Conservation (phyloP, 1,139 yeast species). For the Candida freyschussii region DNA sequence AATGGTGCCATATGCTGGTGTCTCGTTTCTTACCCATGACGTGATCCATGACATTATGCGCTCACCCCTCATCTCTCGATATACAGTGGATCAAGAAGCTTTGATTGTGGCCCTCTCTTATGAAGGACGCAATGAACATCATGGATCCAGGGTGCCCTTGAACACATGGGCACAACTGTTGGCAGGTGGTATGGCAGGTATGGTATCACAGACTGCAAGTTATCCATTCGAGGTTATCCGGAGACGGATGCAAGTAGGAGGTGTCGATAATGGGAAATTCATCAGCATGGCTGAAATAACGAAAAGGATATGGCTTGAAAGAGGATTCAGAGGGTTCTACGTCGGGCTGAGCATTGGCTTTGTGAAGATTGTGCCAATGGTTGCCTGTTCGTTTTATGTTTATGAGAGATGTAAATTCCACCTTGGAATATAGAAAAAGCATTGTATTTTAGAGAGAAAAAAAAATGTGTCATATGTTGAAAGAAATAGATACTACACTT, state of each 20-base stretch:
- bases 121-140: constrained; percentile 3
- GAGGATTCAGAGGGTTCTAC: constrained; percentile 82
- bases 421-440: constrained; percentile 39
- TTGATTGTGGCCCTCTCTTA: constrained; percentile 5
- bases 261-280: constrained; percentile 64
- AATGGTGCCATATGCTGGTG: constrained; percentile 98
- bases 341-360: constrained; percentile 95
- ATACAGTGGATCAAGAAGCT: constrained; percentile 43
- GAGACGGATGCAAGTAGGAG: constrained; percentile 94
- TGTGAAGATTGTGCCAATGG: constrained; percentile 94
- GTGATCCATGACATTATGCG: constrained; percentile 81
- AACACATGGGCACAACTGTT: constrained; percentile 86
- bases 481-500: too few relatives aligned
- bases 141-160: constrained; percentile 49
- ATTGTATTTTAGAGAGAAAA: too few relatives aligned
- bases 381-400: constrained; percentile 91
- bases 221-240: constrained; percentile 95
- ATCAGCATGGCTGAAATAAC: constrained; percentile 43
- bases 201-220: constrained; percentile 93
- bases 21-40: constrained; percentile 92
- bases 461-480: too few relatives aligned
- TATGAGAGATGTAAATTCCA: constrained; percentile 78
- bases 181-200: constrained; percentile 95
- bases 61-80: constrained; percentile 44
- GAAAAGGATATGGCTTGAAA: constrained; percentile 51